Evolutionary conservation across 2,329 filamentous ascomycete genomes (phyloP), one percentile per base, ranked within the genome.

Genomic region (Alternaria brassicicola): DNA sequence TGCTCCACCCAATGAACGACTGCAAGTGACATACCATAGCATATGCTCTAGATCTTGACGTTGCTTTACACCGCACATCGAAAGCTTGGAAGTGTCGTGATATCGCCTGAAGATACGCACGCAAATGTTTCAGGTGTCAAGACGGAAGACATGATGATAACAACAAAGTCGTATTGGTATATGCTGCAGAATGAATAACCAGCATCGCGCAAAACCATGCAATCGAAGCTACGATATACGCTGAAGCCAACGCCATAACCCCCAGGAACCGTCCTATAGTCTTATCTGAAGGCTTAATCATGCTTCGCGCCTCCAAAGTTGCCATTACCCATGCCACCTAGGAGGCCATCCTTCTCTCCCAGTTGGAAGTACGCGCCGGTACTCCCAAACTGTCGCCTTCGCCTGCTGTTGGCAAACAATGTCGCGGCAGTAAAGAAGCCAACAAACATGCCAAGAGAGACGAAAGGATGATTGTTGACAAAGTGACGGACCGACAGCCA

Each of bases 281-380:
- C 43, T 30, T 26, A n/a, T 26, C 28, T 8, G 12, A 42, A 30
- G 23, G 5, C 42, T 63, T 46, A 76, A 46, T 74, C 74, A 42
- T 74, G 72, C 57, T 76, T 77, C 28, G 73, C 74, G 0, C 68
- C 72, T 6, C 65, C 67, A 79, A 57, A 52, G 25, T 62, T 58
- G 6, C 83, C 80, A 83, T 86, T 73, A 7, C 86, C 86, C 31
- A 65, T 65, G 5, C 66, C 60, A 3, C 82, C 83, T 47, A 92
- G 75, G 19, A 91, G 74, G 1, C 88, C 88, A 64, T 90, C 87
- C 80, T 90, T 91, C 60, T 88, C 86, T 43, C 89, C 86, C 2
- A 90, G 77, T 51, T 84, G 83, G 76, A 90, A 90, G 72, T 86
- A 85, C 3, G 84, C 83, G 17, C 84, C 83, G 38, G 84, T 81